These are phyloP conservation scores for Beauveria caledonica DNA, from an alignment of 2,329 filamentous ascomycete genomes.

Conservation along the genomic window DNA sequence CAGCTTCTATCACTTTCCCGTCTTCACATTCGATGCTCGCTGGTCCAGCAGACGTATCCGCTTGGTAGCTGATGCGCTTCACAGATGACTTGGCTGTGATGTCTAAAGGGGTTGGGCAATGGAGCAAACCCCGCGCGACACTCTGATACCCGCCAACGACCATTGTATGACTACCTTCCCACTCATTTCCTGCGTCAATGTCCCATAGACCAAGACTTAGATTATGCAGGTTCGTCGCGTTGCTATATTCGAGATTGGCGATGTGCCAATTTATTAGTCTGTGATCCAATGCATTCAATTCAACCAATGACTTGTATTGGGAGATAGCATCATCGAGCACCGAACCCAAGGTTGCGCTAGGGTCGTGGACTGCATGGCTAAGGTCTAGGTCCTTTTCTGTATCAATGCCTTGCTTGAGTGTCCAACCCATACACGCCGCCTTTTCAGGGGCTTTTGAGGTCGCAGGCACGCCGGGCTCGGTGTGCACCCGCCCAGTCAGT, in stretches of 20 bases:
- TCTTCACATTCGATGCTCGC: conserved; percentile 67
- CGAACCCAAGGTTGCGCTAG: conserved; percentile 72
- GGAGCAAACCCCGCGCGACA: conserved; percentile 77
- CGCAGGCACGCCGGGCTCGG: conserved; percentile 59
- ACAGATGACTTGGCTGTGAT: conserved; percentile 68
- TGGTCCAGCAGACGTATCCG: conserved; percentile 34
- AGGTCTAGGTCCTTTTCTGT: conserved; percentile 64
- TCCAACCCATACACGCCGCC: conserved; percentile 76
- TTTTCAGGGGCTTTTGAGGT: conserved; percentile 68
- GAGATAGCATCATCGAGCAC: conserved; percentile 85
- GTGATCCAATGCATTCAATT: conserved; percentile 78
- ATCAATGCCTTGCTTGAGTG: conserved; percentile 54
- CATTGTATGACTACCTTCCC: conserved; percentile 90
- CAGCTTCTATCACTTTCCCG: conserved; percentile 70
- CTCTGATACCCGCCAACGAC: conserved; percentile 91
- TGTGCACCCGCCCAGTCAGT: conserved; percentile 64
- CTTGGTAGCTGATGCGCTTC: conserved; percentile 59
- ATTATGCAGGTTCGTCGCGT: conserved; percentile 78
- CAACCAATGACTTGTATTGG: conserved; percentile 77
- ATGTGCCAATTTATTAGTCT: conserved; percentile 96
- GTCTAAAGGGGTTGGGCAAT: conserved; percentile 67
- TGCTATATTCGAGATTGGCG: conserved; percentile 96
- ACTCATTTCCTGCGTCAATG: conserved; percentile 95
- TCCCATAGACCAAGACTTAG: conserved; percentile 91
- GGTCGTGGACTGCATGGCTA: conserved; percentile 52